Evolutionary conservation across 805 yeast genomes (phyloP).

Genomic region (Saccharomyces kudriavzevii): DNA sequence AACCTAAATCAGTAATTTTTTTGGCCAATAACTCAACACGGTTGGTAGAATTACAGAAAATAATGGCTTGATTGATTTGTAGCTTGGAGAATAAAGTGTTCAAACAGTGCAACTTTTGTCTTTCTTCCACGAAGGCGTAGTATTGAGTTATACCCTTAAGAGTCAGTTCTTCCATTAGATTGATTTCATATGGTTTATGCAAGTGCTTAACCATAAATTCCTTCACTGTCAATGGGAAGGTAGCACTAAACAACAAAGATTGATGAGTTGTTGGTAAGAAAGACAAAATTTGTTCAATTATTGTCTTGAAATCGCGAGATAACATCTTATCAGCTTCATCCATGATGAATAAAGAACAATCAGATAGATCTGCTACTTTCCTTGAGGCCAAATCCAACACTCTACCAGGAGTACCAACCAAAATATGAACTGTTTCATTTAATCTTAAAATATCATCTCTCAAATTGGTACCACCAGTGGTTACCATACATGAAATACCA

Average conservation of each 20-base stretch:
- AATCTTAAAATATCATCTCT: conserved; percentile 91
- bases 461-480: conserved; percentile 94
- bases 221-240: conserved; percentile 92
- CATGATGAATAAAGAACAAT: conserved; percentile 85
- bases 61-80: conserved; percentile 92
- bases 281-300: conserved; percentile 76
- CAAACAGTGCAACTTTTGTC: conserved; percentile 89
- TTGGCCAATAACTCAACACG: conserved; percentile 93
- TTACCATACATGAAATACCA: conserved; percentile 89
- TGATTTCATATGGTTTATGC: conserved; percentile 88
- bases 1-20: conserved; percentile 92
- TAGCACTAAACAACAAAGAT: conserved; percentile 84
- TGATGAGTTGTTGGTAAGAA: conserved; percentile 78
- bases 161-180: conserved; percentile 95
- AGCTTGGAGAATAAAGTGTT: conserved; percentile 90
- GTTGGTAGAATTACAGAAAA: conserved; percentile 93
- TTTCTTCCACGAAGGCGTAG: conserved; percentile 97
- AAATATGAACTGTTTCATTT: conserved; percentile 84
- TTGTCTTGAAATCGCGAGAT: conserved; percentile 77
- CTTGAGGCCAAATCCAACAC: conserved; percentile 89
- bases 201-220: conserved; percentile 86
- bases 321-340: conserved; percentile 98
- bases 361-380: conserved; percentile 75
- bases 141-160: conserved; percentile 93
- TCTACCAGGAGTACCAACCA: conserved; percentile 98